Base-by-base conservation (phyloP, 169 alveolate species). In the Plasmodium fragile region DNA sequence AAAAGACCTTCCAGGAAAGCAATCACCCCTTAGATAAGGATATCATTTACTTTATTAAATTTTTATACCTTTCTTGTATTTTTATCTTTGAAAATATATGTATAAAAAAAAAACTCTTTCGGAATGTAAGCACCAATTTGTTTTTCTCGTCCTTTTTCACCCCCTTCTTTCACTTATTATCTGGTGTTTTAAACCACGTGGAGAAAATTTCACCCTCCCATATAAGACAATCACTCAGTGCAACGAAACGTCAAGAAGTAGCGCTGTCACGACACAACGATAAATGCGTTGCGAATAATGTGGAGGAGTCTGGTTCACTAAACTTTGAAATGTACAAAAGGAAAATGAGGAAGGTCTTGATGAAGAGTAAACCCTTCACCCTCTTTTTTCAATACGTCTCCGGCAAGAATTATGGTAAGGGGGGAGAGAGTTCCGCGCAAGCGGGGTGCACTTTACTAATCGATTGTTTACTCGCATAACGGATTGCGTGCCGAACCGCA, bases 61-160 rank as follows among this genome's bases (percentile, higher is more conserved):
- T 89, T 72, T 55, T 79, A 32, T 89, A 89, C 34, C 94, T 89
- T 41, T 55, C 94, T 4, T 89, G 82, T 78, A 89, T 89, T 78
- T 78, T 78, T 78, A 89, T 89, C 72, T 78, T 89, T 78, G 90
- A 89, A 39, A 78, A 59, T 89, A 77, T 89, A 89, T 36, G 49
- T 65, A 43, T 59, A 55, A 77, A 30, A 36, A 78, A 78, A 65
- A 78, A 78, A 18, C 34, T 89, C 18, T 89, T 89, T 77, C 81
- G 75, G 16, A 59, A 55, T 78, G 43, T 89, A 59, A 89, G 94
- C 72, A 72, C 90, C 36, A 89, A 18, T 55, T 39, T 89, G 32
- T 89, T 77, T 4, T 89, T 89, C 84, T 78, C 94, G n/a, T 89
- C 94, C 6, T 89, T 89, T 72, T 89, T 89, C 71, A 89, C 83